Evolutionary conservation across 129 eudicot species (phyloP).

Genomic region (Gnaphalium uliginosum): DNA sequence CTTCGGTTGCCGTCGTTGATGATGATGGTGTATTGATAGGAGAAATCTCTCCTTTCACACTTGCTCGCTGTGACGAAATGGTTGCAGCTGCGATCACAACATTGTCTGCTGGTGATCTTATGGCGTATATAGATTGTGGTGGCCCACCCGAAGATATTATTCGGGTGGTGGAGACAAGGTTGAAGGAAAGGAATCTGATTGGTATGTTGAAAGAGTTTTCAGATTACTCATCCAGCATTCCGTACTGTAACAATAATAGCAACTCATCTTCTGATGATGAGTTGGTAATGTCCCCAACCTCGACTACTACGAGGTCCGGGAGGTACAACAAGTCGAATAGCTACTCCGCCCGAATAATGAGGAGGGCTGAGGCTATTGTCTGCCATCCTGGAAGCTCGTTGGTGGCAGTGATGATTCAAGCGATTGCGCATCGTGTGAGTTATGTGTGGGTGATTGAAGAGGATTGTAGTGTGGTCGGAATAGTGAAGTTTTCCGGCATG

Average conservation of each 20-base stretch:
- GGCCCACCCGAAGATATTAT: constrained; percentile 77
- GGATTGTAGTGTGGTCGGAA: constrained; percentile 62
- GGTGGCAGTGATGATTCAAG: constrained; percentile 92
- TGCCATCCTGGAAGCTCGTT: constrained; percentile 70
- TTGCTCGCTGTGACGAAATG: constrained; percentile 61
- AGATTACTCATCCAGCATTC: constrained; percentile 16
- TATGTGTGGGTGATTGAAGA: constrained; percentile 89
- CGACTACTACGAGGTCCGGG: constrained; percentile 29
- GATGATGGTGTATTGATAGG: constrained; percentile 59
- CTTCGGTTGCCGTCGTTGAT: constrained; percentile 78
- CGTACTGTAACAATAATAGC: constrained; percentile 22
- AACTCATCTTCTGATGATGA: constrained; percentile 48
- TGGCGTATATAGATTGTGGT: constrained; percentile 80
- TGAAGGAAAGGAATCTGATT: constrained; percentile 53
- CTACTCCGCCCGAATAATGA: constrained; percentile 61
- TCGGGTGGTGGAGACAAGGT: constrained; percentile 45
- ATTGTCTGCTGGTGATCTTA: constrained; percentile 74
- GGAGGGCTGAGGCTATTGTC: constrained; percentile 64
- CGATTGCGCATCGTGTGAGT: constrained; percentile 67
- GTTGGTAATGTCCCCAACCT: constrained; percentile 27
- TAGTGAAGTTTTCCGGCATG: constrained; percentile 68
- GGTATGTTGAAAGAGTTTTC: constrained; percentile 61
- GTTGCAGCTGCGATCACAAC: constrained; percentile 67
- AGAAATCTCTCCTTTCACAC: constrained; percentile 77
- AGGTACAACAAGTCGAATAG: constrained; percentile 51